phyloP scores from a whole-genome alignment of 164 flowering plant genomes.

The Stephania cephalantha region DNA sequence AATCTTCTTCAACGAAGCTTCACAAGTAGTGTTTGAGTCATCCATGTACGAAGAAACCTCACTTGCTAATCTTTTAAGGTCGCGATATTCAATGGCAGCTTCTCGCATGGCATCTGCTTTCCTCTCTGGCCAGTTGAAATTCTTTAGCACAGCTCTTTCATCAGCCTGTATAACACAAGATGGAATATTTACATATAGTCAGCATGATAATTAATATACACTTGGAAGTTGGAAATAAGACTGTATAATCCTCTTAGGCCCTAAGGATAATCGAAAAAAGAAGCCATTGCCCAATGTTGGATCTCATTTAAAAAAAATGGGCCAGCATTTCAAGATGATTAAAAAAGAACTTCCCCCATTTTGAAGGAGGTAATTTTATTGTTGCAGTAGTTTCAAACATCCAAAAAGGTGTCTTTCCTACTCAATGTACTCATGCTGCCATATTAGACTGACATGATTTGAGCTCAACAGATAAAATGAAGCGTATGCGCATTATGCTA shows the following conservation, averaged over 20 bases:
- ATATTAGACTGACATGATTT: background rate
- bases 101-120: slow-evolving; percentile 74
- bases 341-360: background rate
- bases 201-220: background rate
- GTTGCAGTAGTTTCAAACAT: background rate
- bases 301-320: background rate
- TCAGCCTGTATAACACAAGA: slow-evolving; percentile 41
- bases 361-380: background rate
- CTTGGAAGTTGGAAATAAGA: background rate
- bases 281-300: background rate
- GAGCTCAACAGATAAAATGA: background rate
- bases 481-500: background rate
- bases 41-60: slow-evolving; percentile 47
- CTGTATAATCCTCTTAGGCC: background rate
- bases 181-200: background rate
- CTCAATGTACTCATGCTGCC: background rate
- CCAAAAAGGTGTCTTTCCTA: background rate
- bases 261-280: background rate
- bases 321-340: background rate
- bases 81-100: slow-evolving; percentile 68
- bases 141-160: slow-evolving; percentile 67
- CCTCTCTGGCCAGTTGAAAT: slow-evolving; percentile 73
- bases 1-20: slow-evolving; percentile 52
- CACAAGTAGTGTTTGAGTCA: slow-evolving; percentile 41
- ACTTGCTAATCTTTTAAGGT: slow-evolving; percentile 40